Evolutionary conservation across 2,329 filamentous ascomycete genomes (phyloP), one percentile per base, ranked within the genome.

Genomic region (Ceratocystiopsis brevicomis): DNA sequence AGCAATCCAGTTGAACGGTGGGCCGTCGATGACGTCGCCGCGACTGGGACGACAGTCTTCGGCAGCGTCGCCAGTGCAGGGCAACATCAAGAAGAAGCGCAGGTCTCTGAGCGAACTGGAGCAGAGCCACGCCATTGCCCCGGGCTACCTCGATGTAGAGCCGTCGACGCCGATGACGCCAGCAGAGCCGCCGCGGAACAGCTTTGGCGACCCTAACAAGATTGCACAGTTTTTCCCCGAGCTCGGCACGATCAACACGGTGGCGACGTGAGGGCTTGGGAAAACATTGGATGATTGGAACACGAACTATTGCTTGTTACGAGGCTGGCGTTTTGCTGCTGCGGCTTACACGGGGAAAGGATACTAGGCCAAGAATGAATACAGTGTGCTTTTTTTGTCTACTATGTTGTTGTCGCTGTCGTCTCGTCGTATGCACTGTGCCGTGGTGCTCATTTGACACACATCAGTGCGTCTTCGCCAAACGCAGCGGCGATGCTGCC

Each of bases 391-490:
- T 30, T 11, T 30, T 30, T 9, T 30, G 25, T 30, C 25, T 11
- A 30, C 10, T 6, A 2, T 6, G 8, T 11, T 30, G 19, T 30
- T 30, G 25, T 30, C 25, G 25, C 25, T 30, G 25, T 30, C 25
- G 10, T 30, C 25, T 30, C 25, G 25, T 30, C 25, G 25, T 21
- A 37, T 42, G 37, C 37, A 34, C 17, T 18, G 17, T 41, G 15
- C 21, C 4, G 21, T 21, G 4, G 32, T 33, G 4, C 4, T 62
- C 52, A 78, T 50, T 66, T 64, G 40, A 92, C 60, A 59, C 87
- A 94, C 61, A 92, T 72, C 45, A 88, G 57, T 4, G 85, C 77
- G 53, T 88, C 73, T 44, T 86, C 78, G 2, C 88, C 88, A 64
- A 95, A 95, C 13, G 73, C 61, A 42, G 63, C 58, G 15, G 69